These are phyloP conservation scores for Termitomyces sp. DNA, from an alignment of 1,284 basidiomycete species.

Conservation along the genomic window DNA sequence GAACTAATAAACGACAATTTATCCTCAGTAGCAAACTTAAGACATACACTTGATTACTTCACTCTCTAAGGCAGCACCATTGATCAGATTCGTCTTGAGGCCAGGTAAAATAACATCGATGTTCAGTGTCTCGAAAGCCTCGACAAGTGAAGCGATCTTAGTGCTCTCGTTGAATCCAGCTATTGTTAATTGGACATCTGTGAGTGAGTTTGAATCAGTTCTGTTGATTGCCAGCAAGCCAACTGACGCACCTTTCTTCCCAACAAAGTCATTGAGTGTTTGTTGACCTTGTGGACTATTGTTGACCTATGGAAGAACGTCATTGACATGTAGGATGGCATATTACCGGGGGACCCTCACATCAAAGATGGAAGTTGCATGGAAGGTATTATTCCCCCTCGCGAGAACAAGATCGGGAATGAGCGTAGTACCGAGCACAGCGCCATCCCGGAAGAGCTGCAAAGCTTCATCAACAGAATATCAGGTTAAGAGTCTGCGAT, in stretches of 20 bases:
- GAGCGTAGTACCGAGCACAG: constrained; percentile 51
- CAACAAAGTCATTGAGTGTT: constrained; percentile 69
- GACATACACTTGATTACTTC: constrained; percentile 9
- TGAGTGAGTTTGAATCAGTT: not conserved
- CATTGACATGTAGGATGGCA: not conserved
- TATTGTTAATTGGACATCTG: constrained; percentile 52
- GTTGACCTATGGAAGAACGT: constrained; percentile 44
- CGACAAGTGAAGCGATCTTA: constrained; percentile 49
- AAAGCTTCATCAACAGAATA: constrained; percentile 32
- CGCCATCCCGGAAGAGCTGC: constrained; percentile 50
- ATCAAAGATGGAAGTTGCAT: constrained; percentile 44
- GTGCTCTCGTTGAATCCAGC: constrained; percentile 62
- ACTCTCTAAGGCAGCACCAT: constrained; percentile 53
- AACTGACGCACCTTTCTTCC: constrained; percentile 38
- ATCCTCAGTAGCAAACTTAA: not conserved
- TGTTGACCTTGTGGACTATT: constrained; percentile 54
- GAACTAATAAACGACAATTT: constrained; percentile 34
- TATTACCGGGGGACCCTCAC: constrained; percentile 23
- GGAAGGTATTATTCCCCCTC: constrained; percentile 54
- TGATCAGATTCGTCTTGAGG: constrained; percentile 52
- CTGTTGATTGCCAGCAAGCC: not conserved
- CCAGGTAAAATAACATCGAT: constrained; percentile 61
- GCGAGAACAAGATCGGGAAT: constrained; percentile 55
- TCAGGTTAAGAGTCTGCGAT: not conserved
- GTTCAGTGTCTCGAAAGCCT: constrained; percentile 60